Conservation (phyloP, 306 rosid genomes). For the Potentilla sterilis region DNA sequence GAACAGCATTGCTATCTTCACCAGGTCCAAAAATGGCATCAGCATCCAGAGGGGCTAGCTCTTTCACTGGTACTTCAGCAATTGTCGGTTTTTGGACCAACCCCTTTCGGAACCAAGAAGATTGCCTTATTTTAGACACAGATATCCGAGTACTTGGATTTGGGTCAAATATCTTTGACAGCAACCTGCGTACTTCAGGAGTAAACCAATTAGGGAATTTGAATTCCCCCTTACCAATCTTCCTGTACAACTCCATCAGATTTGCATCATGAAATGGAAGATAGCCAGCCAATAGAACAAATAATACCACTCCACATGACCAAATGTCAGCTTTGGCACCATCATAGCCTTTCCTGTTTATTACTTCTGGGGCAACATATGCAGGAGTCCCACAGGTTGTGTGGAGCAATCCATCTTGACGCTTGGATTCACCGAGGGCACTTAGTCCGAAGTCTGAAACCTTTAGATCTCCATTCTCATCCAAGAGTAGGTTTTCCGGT, state of each 20-base stretch:
- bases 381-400: conserved; percentile 98
- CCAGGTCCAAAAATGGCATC: conserved; percentile 45
- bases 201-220: conserved; percentile 91
- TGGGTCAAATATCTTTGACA: conserved; percentile 79
- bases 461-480: conserved; percentile 85
- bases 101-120: conserved; percentile 75
- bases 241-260: conserved; percentile 88
- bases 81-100: conserved; percentile 29
- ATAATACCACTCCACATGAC: conserved; percentile 96
- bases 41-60: conserved; percentile 31
- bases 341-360: conserved; percentile 81
- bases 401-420: conserved; percentile 90
- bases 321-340: conserved; percentile 93
- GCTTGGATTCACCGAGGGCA: conserved; percentile 68
- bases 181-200: conserved; percentile 60
- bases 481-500: conserved; percentile 90
- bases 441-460: conserved; percentile 94
- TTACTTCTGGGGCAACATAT: conserved; percentile 92
- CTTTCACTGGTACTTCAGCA: conserved; percentile 10
- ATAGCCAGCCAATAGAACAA: conserved; percentile 83
- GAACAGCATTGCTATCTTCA: conserved; percentile 34
- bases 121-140: conserved; percentile 59
- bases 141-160: conserved; percentile 75
- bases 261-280: conserved; percentile 89
- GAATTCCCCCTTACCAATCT: conserved; percentile 70